Percentiles rank a stretch among this genome's conserved stretches.
These are phyloP conservation scores for Candida namnaoensis DNA, from an alignment of 805 yeast genomes.

Conservation along the genomic window DNA sequence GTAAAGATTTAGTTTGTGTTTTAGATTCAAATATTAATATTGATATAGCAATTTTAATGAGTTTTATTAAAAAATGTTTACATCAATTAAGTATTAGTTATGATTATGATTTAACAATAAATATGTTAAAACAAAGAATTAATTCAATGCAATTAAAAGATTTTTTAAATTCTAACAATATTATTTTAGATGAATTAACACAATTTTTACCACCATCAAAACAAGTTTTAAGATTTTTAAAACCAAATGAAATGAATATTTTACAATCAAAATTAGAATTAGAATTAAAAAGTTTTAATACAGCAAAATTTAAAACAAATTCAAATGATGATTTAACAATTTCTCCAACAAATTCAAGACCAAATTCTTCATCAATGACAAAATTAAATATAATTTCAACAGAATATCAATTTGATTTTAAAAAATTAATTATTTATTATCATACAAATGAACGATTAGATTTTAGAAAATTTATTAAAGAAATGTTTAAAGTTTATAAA, in stretches of 20 bases:
- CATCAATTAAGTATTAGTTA: constrained; percentile 43
- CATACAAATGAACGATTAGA: constrained; percentile 59
- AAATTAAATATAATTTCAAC: constrained; percentile 37
- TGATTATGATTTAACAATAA: neutral
- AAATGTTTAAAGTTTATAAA: constrained; percentile 65
- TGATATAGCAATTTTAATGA: constrained; percentile 61
- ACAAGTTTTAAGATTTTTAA: constrained; percentile 69
- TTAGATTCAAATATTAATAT: constrained; percentile 56
- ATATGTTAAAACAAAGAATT: neutral
- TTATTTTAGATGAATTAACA: constrained; percentile 26
- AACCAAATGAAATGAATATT: constrained; percentile 58
- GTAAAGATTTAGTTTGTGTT: constrained; percentile 70
- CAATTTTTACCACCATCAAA: constrained; percentile 65
- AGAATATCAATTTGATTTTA: constrained; percentile 77
- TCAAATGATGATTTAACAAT: neutral
- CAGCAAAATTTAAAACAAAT: constrained; percentile 45
- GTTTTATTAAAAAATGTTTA: constrained; percentile 65
- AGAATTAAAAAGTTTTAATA: constrained; percentile 62
- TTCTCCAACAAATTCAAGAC: neutral
- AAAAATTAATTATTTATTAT: constrained; percentile 68
- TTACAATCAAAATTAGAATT: constrained; percentile 57
- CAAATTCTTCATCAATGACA: constrained; percentile 18
- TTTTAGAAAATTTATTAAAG: constrained; percentile 65
- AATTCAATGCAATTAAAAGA: neutral
- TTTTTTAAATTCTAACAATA: neutral